Conservation (phyloP, 805 yeast genomes). For the Yarrowia bubula region DNA sequence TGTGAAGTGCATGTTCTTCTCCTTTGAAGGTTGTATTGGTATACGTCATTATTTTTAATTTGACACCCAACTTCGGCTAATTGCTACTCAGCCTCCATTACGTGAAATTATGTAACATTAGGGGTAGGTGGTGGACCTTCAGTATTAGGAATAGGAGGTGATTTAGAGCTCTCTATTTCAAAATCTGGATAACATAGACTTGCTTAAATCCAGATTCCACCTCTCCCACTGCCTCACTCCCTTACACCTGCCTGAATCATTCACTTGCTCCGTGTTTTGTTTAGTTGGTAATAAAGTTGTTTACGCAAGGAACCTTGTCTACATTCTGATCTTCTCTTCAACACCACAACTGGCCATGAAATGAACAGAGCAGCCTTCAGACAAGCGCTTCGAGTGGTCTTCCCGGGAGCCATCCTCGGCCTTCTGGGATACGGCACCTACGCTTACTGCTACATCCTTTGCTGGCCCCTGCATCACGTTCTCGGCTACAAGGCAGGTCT, state of each 20-base stretch:
- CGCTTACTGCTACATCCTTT: slow-evolving; percentile 47
- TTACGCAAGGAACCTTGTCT: not conserved
- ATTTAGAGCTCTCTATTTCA: no score
- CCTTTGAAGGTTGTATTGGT: no score
- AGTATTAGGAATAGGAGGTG: no score
- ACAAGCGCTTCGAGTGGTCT: slow-evolving; percentile 7
- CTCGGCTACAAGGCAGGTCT: slow-evolving; percentile 43
- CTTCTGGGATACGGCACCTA: slow-evolving; percentile 47
- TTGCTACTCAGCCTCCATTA: no score
- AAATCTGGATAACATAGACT: no score
- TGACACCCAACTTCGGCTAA: no score
- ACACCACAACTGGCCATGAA: slow-evolving; percentile 9
- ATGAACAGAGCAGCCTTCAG: slow-evolving; percentile 10
- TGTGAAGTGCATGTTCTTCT: no score
- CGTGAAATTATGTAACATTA: no score
- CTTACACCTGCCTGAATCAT: not conserved
- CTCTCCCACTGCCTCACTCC: not conserved
- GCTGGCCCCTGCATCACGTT: slow-evolving; percentile 40
- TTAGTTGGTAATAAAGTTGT: slow-evolving; percentile 7
- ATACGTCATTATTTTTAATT: no score
- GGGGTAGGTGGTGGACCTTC: no score
- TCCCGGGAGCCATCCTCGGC: slow-evolving; percentile 29
- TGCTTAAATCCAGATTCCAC: no score
- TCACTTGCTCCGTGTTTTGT: not conserved
- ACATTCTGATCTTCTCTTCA: not conserved